Base-by-base conservation (phyloP, 768 basidiomycete species). In the Pleurotus djamor region DNA sequence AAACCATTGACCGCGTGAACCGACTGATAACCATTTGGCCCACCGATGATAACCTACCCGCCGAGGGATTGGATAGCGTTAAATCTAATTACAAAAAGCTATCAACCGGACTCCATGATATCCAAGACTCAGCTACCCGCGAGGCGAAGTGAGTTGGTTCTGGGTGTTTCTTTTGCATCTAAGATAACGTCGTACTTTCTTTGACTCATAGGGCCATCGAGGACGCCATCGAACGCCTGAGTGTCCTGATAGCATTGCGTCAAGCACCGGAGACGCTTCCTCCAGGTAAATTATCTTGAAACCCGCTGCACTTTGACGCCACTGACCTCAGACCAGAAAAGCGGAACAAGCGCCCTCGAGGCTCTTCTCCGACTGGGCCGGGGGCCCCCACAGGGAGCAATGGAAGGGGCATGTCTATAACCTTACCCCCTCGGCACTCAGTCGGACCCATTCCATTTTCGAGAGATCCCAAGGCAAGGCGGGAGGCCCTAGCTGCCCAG, bases 261-360 rank as follows among this genome's bases (percentile, higher is more conserved):
- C 85, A 82, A 69, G 90, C 91, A 0, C 79, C 90, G 10, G 90
- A 91, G 71, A 66, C 75, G 35, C 65, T 69, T 6, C 74, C 80
- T 41, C 82, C 81, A 77, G 89, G 88, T 89, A 72, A 66, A 64
- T 55, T 17, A 52, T 7, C 28, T 5, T 34, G 34, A 16, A 44
- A 4, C 43, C 17, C 35, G 32, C 6, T 3, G 36, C 32, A 34
- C 47, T 45, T 32, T 47, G 5, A 1, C 9, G 17, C 36, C 41
- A 36, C 43, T 43, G 62, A 58, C 28, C n/a, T 10, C n/a, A 50
- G 35, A 36, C 16, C 28, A 84, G 90, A 92, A 62, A 93, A 93
- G 71, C 83, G 92, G 45, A 83, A 80, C 59, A 92, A 93, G 72
- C 87, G 92, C 17, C 88, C 86, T 14, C 76, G 89, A 62, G 84